These are phyloP conservation scores for Arthrinium phaeospermum DNA, from an alignment of 2,329 filamentous ascomycete genomes.

Conservation along the genomic window DNA sequence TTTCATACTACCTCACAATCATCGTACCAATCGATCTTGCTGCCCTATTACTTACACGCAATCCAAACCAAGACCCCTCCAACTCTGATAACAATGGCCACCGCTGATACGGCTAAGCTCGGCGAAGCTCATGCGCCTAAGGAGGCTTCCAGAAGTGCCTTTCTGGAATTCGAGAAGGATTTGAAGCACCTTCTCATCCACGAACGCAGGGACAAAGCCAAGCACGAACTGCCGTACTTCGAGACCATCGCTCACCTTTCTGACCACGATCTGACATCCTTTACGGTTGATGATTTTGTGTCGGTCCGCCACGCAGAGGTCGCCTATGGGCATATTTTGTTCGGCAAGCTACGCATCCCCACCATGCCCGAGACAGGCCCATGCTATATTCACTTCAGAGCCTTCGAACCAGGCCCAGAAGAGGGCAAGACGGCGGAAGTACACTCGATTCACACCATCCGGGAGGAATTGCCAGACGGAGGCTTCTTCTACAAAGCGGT, in stretches of 20 bases:
- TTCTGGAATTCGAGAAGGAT: slow-evolving; percentile 54
- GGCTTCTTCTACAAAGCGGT: slow-evolving; percentile 52
- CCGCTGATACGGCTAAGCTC: slow-evolving; percentile 58
- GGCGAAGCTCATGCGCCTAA: slow-evolving; percentile 54
- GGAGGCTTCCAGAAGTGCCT: slow-evolving; percentile 56
- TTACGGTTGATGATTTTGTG: slow-evolving; percentile 47
- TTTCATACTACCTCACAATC: neutral
- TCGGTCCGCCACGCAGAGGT: slow-evolving; percentile 51
- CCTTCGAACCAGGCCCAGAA: slow-evolving; percentile 50
- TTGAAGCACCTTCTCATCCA: slow-evolving; percentile 58
- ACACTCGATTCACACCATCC: slow-evolving; percentile 55
- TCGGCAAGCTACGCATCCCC: slow-evolving; percentile 56
- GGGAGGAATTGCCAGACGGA: slow-evolving; percentile 48
- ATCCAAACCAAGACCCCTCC: slow-evolving; percentile 1
- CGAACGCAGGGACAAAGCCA: slow-evolving; percentile 37
- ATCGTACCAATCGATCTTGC: neutral
- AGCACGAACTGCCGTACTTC: slow-evolving; percentile 63
- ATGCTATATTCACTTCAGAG: slow-evolving; percentile 54
- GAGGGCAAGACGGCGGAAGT: slow-evolving; percentile 44
- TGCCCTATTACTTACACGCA: neutral
- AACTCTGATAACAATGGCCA: slow-evolving; percentile 44
- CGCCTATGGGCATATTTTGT: slow-evolving; percentile 55
- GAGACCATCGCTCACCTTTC: slow-evolving; percentile 49
- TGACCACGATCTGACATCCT: slow-evolving; percentile 45
- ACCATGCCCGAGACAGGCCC: slow-evolving; percentile 43